Base-by-base conservation (phyloP, 2,329 filamentous ascomycete genomes). In the Ophiostoma tasmaniense region DNA sequence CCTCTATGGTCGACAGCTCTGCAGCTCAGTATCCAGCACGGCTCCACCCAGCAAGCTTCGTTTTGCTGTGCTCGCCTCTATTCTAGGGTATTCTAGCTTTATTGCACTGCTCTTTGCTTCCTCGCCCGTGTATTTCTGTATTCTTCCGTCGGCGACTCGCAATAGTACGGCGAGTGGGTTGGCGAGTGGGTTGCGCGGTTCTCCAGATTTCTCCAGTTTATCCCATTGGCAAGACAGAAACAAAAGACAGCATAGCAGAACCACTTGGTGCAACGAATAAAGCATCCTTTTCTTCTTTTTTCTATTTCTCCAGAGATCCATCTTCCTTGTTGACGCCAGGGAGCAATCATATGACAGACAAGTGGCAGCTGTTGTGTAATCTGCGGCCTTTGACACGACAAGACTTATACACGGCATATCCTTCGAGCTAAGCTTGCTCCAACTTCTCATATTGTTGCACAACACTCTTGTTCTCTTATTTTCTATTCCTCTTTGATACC, bases 171-270 rank as follows among this genome's bases (percentile, higher is more conserved):
- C 25, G 55, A 30, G 25, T 28, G 55, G 55, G 25, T 17, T 61
- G 13, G 25, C 17, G 3, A 33, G 55, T 61, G n/a, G n/a, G n/a
- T n/a, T n/a, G 13, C 25, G 30, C 25, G 25, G 17, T 30, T 59
- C 22, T 59, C 55, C 55, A 61, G 55, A 61, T 33, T 61, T 13
- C 50, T 61, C 55, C 55, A 61, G 55, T 61, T 55, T 55, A 55
- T 55, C 50, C 50, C 50, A 55, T 55, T 55, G 50, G 50, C 50
- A 55, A 55, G 22, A 55, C 25, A 22, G 50, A 13, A 55, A 61
- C 13, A 55, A 55, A 25, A 55, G 50, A 55, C 50, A 4, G 17
- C 50, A 22, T 55, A 22, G 50, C n/a, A 55, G n/a, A 45, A n/a
- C 11, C 17, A n/a, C 17, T 45, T 20, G 20, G n/a, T 45, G 8